These are phyloP conservation scores for Backusella psychrophila DNA, from an alignment of 192 early-diverging fungal genomes.

Conservation along the genomic window DNA sequence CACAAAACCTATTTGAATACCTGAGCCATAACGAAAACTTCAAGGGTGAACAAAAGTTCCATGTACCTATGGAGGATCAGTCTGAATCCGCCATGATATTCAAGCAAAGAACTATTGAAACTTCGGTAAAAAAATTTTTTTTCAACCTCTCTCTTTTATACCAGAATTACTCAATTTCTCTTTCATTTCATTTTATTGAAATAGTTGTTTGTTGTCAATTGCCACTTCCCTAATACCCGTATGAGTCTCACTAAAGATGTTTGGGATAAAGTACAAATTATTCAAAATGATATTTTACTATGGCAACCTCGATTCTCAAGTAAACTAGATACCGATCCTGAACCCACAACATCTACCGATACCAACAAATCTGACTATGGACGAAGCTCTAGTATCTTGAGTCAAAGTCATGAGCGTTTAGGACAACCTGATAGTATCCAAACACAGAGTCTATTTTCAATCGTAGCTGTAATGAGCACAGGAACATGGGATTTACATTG, in stretches of 20 bases:
- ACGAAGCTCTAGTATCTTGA: conserved; percentile 11
- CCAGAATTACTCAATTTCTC: neutral
- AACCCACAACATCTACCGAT: neutral
- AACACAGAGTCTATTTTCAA: conserved; percentile 13
- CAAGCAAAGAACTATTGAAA: conserved; percentile 52
- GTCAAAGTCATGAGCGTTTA: conserved; percentile 28
- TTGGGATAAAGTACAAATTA: conserved; percentile 40
- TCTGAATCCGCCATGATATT: conserved; percentile 54
- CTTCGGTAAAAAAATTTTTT: conserved; percentile 45
- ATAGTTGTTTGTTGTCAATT: conserved; percentile 41
- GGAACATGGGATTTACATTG: conserved; percentile 30
- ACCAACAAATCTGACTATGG: neutral
- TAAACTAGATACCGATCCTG: neutral
- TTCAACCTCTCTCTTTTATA: neutral
- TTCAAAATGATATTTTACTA: conserved; percentile 42
- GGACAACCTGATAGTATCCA: neutral
- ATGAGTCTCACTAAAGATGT: conserved; percentile 31
- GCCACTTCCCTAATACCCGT: conserved; percentile 37
- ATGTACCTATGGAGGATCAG: conserved; percentile 52
- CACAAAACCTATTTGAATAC: conserved; percentile 39
- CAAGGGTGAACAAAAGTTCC: conserved; percentile 47
- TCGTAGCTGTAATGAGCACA: conserved; percentile 22
- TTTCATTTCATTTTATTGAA: neutral
- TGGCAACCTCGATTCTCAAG: conserved; percentile 38
- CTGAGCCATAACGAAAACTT: conserved; percentile 36